Evolutionary conservation across 495 filamentous ascomycete genomes (phyloP).

Genomic region (Penicillium roqueforti): DNA sequence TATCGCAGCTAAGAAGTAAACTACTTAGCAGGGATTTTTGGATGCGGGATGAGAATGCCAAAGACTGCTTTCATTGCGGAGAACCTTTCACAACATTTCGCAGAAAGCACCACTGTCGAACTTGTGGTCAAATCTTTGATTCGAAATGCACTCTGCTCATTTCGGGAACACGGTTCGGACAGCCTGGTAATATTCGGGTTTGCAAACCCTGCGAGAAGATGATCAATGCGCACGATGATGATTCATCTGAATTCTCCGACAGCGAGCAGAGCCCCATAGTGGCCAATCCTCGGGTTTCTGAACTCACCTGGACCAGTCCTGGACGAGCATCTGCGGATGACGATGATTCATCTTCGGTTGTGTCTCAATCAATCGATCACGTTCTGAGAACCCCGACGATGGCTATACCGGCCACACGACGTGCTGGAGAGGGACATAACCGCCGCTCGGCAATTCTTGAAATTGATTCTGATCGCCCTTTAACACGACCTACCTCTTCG

Average conservation of each 20-base stretch:
- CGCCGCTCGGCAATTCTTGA: constrained; percentile 85
- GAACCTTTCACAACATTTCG: constrained; percentile 89
- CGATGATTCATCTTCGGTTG: constrained; percentile 43
- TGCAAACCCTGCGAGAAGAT: constrained; percentile 94
- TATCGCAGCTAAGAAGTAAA: constrained; percentile 65
- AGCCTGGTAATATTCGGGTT: constrained; percentile 77
- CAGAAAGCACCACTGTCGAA: constrained; percentile 92
- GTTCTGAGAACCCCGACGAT: constrained; percentile 57
- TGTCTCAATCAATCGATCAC: constrained; percentile 46
- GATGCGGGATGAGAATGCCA: constrained; percentile 99
- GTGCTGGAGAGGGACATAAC: constrained; percentile 75
- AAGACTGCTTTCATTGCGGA: constrained; percentile 91
- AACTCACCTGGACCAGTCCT: constrained; percentile 26
- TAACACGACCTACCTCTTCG: constrained; percentile 82
- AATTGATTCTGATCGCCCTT: constrained; percentile 68
- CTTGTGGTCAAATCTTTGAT: constrained; percentile 94
- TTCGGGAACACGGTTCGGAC: constrained; percentile 80
- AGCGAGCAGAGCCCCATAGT: constrained; percentile 56
- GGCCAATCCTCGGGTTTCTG: constrained; percentile 38
- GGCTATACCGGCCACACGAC: constrained; percentile 84
- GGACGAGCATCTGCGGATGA: constrained; percentile 32
- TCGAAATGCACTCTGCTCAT: constrained; percentile 92
- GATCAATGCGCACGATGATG: constrained; percentile 85
- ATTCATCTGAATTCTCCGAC: constrained; percentile 83
- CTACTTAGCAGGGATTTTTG: constrained; percentile 92